Conservation (phyloP, 495 filamentous ascomycete genomes). For the Aspergillus carlsbadensis region DNA sequence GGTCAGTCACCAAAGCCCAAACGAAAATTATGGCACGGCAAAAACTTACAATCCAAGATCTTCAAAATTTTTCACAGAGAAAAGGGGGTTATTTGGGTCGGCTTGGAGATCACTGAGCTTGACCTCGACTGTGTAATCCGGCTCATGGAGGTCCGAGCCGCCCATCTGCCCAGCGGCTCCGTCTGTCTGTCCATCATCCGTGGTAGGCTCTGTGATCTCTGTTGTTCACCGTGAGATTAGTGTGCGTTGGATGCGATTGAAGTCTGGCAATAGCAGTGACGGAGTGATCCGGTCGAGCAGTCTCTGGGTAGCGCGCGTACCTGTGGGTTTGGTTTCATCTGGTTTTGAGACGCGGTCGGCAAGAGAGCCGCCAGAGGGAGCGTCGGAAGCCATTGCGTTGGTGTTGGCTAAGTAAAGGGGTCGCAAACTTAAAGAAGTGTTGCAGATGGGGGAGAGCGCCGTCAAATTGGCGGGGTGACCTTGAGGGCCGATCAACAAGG, state of each 20-base stretch:
- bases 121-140: conserved; percentile 80
- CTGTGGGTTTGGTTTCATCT: conserved; percentile 25
- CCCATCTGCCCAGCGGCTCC: conserved; percentile 43
- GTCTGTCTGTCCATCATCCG: conserved; percentile 45
- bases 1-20: conserved; percentile 8
- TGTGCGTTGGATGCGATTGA: conserved; percentile 11
- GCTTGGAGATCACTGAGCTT: conserved; percentile 86
- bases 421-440: neutral
- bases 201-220: conserved; percentile 17
- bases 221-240: conserved; percentile 17
- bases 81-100: conserved; percentile 83
- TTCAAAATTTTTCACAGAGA: conserved; percentile 80
- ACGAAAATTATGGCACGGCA: neutral
- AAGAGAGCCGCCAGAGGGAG: conserved; percentile 44
- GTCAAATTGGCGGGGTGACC: neutral
- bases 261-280: conserved; percentile 13
- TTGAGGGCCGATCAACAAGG: neutral
- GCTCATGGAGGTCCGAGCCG: conserved; percentile 64
- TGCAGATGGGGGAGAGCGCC: neutral
- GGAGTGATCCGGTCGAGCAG: conserved; percentile 10
- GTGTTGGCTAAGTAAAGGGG: neutral
- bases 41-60: conserved; percentile 75
- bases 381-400: conserved; percentile 35
- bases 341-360: conserved; percentile 62
- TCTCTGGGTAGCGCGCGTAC: conserved; percentile 24